Conservation (phyloP, 169 alveolate species). For the Miamiensis avidus region DNA sequence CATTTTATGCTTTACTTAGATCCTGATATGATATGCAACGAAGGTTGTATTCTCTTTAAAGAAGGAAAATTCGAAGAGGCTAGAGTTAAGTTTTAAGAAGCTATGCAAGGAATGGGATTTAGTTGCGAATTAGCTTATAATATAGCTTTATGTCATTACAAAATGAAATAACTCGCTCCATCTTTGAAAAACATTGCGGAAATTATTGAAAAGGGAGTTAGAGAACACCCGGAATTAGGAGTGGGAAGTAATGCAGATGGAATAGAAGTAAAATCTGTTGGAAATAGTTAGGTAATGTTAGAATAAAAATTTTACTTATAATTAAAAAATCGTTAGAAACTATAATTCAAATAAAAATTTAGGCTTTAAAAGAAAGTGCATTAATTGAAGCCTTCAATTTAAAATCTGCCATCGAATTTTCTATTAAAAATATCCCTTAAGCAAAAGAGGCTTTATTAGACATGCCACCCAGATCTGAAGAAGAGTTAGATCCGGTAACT, state of each 20-base stretch:
- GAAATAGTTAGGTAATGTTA: slow-evolving; percentile 69
- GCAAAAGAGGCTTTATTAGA: slow-evolving; percentile 92
- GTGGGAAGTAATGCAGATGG: slow-evolving; percentile 87
- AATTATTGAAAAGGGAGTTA: slow-evolving; percentile 86
- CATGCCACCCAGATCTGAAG: slow-evolving; percentile 93
- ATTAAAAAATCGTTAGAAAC: neutral
- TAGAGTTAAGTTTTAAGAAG: slow-evolving; percentile 79
- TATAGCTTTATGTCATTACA: slow-evolving; percentile 83
- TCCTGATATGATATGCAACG: slow-evolving; percentile 74
- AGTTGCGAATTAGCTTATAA: slow-evolving; percentile 86
- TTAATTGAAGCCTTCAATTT: slow-evolving; percentile 91
- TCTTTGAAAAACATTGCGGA: slow-evolving; percentile 83
- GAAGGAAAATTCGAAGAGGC: slow-evolving; percentile 87
- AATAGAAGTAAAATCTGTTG: slow-evolving; percentile 86
- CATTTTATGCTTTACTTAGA: slow-evolving; percentile 4
- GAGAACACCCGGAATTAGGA: slow-evolving; percentile 90
- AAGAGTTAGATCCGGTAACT: slow-evolving; percentile 91
- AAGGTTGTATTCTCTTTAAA: slow-evolving; percentile 81
- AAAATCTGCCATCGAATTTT: slow-evolving; percentile 89
- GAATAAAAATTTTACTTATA: no score
- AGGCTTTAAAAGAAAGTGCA: slow-evolving; percentile 85
- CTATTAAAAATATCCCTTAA: slow-evolving; percentile 70
- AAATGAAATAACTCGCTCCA: slow-evolving; percentile 79
- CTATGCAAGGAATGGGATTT: slow-evolving; percentile 80
- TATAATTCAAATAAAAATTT: no score